Percentiles rank a stretch among this genome's conserved stretches.
phyloP scores from a whole-genome alignment of 176 grass and related monocot species.

The Aegilops speltoides region DNA sequence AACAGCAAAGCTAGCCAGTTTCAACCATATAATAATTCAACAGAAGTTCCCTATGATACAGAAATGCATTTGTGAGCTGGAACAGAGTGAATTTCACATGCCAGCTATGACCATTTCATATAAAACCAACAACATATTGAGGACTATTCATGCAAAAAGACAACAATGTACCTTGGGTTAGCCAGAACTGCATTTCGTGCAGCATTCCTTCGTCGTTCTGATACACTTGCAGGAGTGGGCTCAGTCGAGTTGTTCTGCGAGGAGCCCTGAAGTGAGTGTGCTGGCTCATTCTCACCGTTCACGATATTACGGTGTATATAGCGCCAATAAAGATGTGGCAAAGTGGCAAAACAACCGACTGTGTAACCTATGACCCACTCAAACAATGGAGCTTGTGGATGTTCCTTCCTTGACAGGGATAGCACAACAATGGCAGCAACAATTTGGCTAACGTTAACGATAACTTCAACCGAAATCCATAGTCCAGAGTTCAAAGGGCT shows the following conservation, averaged over 20 bases:
- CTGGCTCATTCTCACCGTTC: slow-evolving; percentile 47
- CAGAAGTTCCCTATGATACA: neutral
- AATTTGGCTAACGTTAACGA: slow-evolving; percentile 95
- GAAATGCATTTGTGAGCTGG: neutral
- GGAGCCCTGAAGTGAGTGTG: slow-evolving; percentile 41
- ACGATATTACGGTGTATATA: slow-evolving; percentile 79
- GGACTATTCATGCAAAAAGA: neutral
- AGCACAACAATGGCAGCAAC: slow-evolving; percentile 77
- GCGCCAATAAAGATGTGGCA: slow-evolving; percentile 97
- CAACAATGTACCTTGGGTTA: slow-evolving; percentile 66
- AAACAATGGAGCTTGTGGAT: slow-evolving; percentile 74
- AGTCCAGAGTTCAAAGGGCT: slow-evolving; percentile 96
- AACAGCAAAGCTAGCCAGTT: neutral
- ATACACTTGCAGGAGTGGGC: slow-evolving; percentile 44
- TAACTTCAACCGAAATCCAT: slow-evolving; percentile 93
- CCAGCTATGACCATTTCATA: neutral
- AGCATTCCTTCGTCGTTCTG: slow-evolving; percentile 44
- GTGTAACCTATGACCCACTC: slow-evolving; percentile 95
- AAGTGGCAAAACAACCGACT: slow-evolving; percentile 77
- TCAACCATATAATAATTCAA: neutral
- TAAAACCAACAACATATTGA: neutral
- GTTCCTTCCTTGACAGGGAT: slow-evolving; percentile 77
- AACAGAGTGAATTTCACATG: neutral
- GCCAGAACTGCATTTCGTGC: slow-evolving; percentile 60
- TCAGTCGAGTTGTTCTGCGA: slow-evolving; percentile 50